A percentile compares a stretch with the other conserved stretches of the same genome.
Evolutionary conservation across 345 rosid species (phyloP).

Genomic region (Raphanus raphanistrum): DNA sequence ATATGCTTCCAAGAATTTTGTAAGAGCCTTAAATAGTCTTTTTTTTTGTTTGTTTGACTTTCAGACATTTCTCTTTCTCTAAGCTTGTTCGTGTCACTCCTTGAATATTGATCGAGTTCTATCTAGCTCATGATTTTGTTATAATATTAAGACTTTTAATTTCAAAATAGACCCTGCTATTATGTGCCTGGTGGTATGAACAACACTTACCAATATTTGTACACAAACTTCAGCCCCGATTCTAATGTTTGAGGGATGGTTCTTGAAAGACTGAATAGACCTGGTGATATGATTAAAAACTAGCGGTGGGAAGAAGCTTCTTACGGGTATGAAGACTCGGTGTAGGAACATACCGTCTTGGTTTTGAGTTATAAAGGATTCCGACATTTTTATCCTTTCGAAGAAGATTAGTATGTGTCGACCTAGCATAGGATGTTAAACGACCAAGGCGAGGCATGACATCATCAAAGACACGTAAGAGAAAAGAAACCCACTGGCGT

Average conservation of each 20-base stretch:
- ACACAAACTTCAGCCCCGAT: too few species aligned
- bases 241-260: too few species aligned
- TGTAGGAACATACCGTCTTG: too few species aligned
- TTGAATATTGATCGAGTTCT: constrained; percentile 3
- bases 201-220: neutral
- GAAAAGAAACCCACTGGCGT: constrained; percentile 29
- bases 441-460: constrained; percentile 22
- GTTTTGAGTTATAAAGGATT: too few species aligned
- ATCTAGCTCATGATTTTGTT: neutral
- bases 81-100: neutral
- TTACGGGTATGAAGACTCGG: too few species aligned
- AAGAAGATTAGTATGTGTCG: constrained; percentile 21
- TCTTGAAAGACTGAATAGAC: too few species aligned
- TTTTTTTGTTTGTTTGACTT: neutral
- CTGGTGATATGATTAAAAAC: too few species aligned
- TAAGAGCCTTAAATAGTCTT: neutral
- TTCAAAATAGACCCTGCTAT: neutral
- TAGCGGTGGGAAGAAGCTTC: too few species aligned
- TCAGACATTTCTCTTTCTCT: neutral
- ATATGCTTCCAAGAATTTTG: constrained; percentile 24
- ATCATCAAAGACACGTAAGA: constrained; percentile 27
- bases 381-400: neutral
- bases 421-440: constrained; percentile 22
- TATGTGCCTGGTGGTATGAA: neutral
- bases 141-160: neutral